Percentiles rank a stretch among this genome's conserved stretches.
Conservation (phyloP, 257 asterid genomes). For the Solanum chmielewskii region DNA sequence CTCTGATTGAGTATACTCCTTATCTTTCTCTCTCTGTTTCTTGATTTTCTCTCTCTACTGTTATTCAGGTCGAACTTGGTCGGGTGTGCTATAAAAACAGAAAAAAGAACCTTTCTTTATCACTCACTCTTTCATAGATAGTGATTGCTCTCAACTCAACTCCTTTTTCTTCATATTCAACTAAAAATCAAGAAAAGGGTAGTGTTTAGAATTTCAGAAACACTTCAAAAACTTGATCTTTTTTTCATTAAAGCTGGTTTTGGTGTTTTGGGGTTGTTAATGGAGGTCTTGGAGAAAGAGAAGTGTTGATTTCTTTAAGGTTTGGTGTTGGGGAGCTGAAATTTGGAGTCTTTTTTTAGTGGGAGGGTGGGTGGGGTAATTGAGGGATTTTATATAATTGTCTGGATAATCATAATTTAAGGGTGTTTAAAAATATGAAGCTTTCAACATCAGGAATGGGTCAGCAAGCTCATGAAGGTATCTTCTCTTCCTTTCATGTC, state of each 20-base stretch:
- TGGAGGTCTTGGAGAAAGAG: conserved; percentile 20
- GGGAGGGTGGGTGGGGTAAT: neutral
- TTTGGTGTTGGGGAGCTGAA: conserved; percentile 7
- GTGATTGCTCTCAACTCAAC: neutral
- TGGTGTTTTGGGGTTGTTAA: neutral
- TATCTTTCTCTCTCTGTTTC: neutral
- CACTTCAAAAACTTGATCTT: neutral
- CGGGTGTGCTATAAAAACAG: conserved; percentile 31
- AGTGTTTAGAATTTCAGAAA: neutral
- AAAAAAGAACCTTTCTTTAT: neutral
- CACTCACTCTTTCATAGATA: neutral
- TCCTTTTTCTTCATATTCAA: neutral
- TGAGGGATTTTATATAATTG: conserved; percentile 1
- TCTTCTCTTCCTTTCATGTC: conserved; percentile 5
- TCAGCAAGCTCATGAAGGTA: conserved; percentile 50
- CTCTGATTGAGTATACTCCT: conserved; percentile 7
- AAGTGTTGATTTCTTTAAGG: conserved; percentile 10
- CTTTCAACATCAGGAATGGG: conserved; percentile 52
- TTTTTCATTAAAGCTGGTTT: neutral
- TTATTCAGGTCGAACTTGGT: conserved; percentile 82
- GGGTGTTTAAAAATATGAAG: conserved; percentile 25
- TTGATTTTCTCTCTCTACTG: conserved; percentile 31
- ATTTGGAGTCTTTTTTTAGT: neutral
- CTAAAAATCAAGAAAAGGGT: neutral
- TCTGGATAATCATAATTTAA: neutral